A percentile compares a stretch with the other conserved stretches of the same genome.
Evolutionary conservation across 306 rosid genomes (phyloP).

Genomic region (Senna siamea): DNA sequence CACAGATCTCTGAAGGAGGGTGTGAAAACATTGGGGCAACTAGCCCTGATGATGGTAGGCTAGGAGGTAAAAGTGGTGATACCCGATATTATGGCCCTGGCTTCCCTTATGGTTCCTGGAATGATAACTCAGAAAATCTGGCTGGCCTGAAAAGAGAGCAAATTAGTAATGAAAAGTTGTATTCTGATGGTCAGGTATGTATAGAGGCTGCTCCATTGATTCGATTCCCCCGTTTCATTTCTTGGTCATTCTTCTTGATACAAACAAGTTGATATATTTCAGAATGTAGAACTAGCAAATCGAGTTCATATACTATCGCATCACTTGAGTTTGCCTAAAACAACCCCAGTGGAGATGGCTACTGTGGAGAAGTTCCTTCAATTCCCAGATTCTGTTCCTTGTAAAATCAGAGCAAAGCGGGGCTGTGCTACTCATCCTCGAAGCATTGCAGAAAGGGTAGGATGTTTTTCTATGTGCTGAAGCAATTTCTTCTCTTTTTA

Average conservation of each 20-base stretch:
- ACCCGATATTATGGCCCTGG: constrained; percentile 47
- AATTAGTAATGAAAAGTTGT: constrained; percentile 46
- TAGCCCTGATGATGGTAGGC: constrained; percentile 49
- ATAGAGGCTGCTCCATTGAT: background rate
- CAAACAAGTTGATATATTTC: constrained; percentile 24
- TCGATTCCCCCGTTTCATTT: constrained; percentile 2
- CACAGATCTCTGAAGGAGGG: constrained; percentile 52
- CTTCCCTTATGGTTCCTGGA: constrained; percentile 61
- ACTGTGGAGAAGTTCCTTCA: constrained; percentile 75
- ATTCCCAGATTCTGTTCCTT: constrained; percentile 88
- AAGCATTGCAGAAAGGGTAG: constrained; percentile 96
- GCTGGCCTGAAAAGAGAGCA: constrained; percentile 52
- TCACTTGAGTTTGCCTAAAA: constrained; percentile 82
- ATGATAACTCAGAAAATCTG: constrained; percentile 48
- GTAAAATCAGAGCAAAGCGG: constrained; percentile 91
- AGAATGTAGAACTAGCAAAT: constrained; percentile 69
- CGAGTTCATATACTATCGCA: constrained; percentile 66
- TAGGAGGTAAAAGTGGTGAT: constrained; percentile 40
- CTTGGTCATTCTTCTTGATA: constrained; percentile 21
- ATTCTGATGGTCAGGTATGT: constrained; percentile 60
- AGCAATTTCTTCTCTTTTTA: background rate
- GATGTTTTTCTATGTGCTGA: background rate
- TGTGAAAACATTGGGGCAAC: constrained; percentile 44
- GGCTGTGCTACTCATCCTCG: constrained; percentile 99
- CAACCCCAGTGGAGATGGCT: constrained; percentile 61